Base-by-base conservation (phyloP, 768 basidiomycete species). In the Hypholoma sublateritium region DNA sequence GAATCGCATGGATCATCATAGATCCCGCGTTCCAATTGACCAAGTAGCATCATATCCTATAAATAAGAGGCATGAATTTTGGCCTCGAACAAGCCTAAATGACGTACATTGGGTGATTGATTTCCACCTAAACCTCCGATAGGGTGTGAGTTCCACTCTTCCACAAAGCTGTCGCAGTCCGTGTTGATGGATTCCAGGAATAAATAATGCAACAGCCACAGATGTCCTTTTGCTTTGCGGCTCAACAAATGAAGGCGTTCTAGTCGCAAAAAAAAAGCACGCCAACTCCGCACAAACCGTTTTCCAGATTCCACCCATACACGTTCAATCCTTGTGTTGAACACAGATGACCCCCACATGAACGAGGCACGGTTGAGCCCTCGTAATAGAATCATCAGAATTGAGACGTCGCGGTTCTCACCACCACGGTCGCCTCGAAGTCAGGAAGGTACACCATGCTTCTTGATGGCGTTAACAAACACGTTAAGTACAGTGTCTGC, bases 151-250 rank as follows among this genome's bases (percentile, higher is more conserved):
- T 80, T 80, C 77, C 78, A 80, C 4, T 43, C 50, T 0, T 44
- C 41, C 24, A 22, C n/a, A 46, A 59, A 41, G 12, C n/a, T 19
- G 42, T 46, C 32, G 55, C 61, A 46, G 55, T 56, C 44, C 6
- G 61, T 14, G 22, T 50, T 51, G 36, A 53, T 49, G 7, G 25
- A 7, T 2, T 58, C 51, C 0, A 59, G 61, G 44, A 80, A 81
- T 0, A 81, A 62, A 34, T 41, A 32, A 35, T 80, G 77, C 1
- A 82, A 62, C 0, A 82, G 67, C 80, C 80, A 81, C 1, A 77
- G 59, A 55, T 81, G 80, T 6, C 50, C 5, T 0, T 69, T 58
- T 19, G 77, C 60, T 0, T 51, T 45, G 0, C 55, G 22, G 42
- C 80, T 63, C 0, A 82, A 69, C 1, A 45, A 17, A 57, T 80